Evolutionary conservation across 148 eudicot genomes (phyloP), one percentile per base, ranked within the genome.

Genomic region (Chenopodium formosanum): DNA sequence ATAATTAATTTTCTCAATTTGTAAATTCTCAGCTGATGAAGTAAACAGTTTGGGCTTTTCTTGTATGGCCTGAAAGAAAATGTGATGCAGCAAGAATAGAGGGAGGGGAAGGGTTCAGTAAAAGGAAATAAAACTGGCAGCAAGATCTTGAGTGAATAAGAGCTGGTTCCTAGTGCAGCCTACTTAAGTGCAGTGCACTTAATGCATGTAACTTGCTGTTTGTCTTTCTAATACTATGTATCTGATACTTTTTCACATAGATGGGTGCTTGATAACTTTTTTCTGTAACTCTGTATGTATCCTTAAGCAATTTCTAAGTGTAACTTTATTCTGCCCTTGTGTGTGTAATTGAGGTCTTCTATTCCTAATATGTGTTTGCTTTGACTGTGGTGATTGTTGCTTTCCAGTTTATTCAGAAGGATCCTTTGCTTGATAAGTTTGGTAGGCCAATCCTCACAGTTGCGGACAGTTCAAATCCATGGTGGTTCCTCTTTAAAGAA

Each of bases 401-500:
- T 70, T 83, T 72, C 79, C 91, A 93, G 98, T 95, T 93, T 76
- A 92, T 86, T 89, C 93, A 91, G 88, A 92, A 88, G 91, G 87
- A 46, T 78, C 64, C 91, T 1, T 85, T 89, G 70, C 75, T 79
- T 74, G 91, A 93, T 86, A 89, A 90, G 82, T 91, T 78, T 81
- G 93, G 97, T 78, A 90, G 86, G 79, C 97, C 97, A 69, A 66
- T 76, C 44, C 50, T 92, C 78, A 91, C 98, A 77, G 88, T 90
- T 53, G 68, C 84, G 25, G 89, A 91, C 82, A 74, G 79, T 76
- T 93, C 97, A 52, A 95, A 93, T 84, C 98, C 92, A 1, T 95
- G 98, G 98, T 95, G 96, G 96, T 82, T 77, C 31, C 89, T 95
- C 3, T 84, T 95, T 84, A 90, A 90, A 85, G 89, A 89, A 52